Percentiles rank a stretch among this genome's conserved stretches.
Evolutionary conservation across 768 basidiomycete genomes (phyloP).

Genomic region (Tulasnella sp.): DNA sequence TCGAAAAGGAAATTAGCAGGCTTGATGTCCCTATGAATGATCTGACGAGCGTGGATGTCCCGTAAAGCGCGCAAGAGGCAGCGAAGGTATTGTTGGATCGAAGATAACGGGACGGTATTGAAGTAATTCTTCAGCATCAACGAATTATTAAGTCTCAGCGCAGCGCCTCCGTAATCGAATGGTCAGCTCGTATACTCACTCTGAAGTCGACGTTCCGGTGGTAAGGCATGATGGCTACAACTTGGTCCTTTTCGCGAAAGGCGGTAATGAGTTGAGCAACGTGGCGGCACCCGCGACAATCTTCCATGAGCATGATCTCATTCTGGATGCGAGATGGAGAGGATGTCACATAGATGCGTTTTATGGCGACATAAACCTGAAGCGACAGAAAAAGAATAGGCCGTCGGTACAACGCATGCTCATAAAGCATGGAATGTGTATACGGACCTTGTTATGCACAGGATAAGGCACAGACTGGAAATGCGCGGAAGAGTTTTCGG

Average conservation of each 20-base stretch:
- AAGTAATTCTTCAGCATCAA: conserved; percentile 82
- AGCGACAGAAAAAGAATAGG: no score
- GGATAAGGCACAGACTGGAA: conserved; percentile 39
- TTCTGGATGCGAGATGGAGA: conserved; percentile 87
- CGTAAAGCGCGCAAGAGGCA: conserved; percentile 84
- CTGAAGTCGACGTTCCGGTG: conserved; percentile 88
- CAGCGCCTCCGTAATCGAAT: no score
- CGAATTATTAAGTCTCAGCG: no score
- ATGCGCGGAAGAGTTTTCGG: conserved; percentile 50
- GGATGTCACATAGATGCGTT: conserved; percentile 95
- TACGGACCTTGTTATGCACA: background rate
- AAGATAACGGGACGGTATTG: conserved; percentile 55
- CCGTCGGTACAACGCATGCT: background rate
- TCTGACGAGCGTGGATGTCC: conserved; percentile 73
- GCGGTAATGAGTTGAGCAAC: conserved; percentile 91
- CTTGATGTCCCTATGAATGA: conserved; percentile 96
- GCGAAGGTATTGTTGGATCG: conserved; percentile 78
- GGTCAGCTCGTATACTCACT: conserved; percentile 55
- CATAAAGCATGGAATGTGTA: conserved; percentile 29
- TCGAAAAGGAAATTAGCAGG: conserved; percentile 97
- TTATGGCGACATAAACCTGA: conserved; percentile 77
- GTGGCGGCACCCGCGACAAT: conserved; percentile 74
- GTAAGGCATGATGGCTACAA: conserved; percentile 90
- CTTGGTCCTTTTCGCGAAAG: conserved; percentile 82
- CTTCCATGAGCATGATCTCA: conserved; percentile 83